A percentile compares a stretch with the other conserved stretches of the same genome.
Evolutionary conservation across 106 monocot species (phyloP).

Genomic region (Dendrobium chrysotoxum): DNA sequence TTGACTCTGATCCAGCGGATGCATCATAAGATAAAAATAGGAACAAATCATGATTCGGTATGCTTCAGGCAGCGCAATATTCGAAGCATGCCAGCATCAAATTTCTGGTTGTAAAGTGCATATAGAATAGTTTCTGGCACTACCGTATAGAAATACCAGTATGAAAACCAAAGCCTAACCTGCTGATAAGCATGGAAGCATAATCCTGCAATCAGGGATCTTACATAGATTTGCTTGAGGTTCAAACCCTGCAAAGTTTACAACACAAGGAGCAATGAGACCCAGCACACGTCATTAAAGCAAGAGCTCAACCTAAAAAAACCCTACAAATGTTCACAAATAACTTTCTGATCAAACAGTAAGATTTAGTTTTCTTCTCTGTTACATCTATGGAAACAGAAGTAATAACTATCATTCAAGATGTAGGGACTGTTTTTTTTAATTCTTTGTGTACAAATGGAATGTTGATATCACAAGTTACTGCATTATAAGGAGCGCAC

Average conservation of each 20-base stretch:
- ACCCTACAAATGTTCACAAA: no score
- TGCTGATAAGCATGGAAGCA: slow-evolving; percentile 99
- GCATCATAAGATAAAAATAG: no score
- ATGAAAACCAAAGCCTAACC: slow-evolving; percentile 16
- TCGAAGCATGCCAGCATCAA: no score
- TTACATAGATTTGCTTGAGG: slow-evolving; percentile 57
- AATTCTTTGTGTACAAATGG: no score
- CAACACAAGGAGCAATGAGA: background rate
- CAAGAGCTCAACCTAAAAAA: background rate
- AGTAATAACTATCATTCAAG: background rate
- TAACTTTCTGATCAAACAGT: no score
- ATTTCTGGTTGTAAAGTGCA: background rate
- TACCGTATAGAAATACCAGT: background rate
- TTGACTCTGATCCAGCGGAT: no score
- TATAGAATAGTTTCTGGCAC: background rate
- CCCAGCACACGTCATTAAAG: background rate
- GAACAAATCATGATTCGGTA: no score
- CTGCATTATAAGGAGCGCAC: background rate
- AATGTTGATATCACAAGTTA: background rate
- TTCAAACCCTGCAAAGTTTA: slow-evolving; percentile 65
- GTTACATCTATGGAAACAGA: background rate
- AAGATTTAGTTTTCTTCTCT: no score
- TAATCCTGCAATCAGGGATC: slow-evolving; percentile 60
- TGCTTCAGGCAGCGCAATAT: no score
- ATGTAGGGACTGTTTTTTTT: background rate